These are phyloP conservation scores for Arachis stenosperma DNA, from an alignment of 306 rosid species.

Conservation along the genomic window DNA sequence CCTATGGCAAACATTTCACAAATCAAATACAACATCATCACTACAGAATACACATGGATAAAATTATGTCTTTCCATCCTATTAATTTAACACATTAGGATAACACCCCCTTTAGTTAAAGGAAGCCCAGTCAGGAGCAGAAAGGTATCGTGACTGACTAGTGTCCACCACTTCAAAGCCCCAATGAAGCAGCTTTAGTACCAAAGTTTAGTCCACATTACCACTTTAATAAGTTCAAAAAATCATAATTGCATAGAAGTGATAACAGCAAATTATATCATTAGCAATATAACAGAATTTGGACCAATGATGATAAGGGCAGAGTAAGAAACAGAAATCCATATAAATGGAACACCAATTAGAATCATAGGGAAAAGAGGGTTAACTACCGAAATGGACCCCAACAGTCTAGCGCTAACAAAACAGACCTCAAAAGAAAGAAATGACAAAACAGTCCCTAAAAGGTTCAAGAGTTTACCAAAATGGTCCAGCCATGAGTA, in stretches of 20 bases:
- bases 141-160: background rate
- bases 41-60: too few relatives aligned
- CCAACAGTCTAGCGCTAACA: background rate
- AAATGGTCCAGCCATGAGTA: too few relatives aligned
- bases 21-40: background rate
- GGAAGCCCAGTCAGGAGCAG: background rate
- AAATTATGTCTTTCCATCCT: background rate
- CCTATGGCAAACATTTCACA: slow-evolving; percentile 29
- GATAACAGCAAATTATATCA: slow-evolving; percentile 20
- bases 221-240: slow-evolving; percentile 5
- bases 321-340: background rate
- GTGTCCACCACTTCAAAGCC: background rate
- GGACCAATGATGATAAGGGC: background rate
- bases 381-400: background rate
- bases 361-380: slow-evolving; percentile 9
- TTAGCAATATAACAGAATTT: background rate
- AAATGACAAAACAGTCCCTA: too few relatives aligned
- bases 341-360: slow-evolving; percentile 13
- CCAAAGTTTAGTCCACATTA: slow-evolving; percentile 3
- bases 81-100: too few relatives aligned
- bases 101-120: slow-evolving; percentile 4
- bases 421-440: too few relatives aligned
- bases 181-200: slow-evolving; percentile 21
- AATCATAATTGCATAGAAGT: background rate
- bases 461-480: too few relatives aligned